A percentile compares a stretch with the other conserved stretches of the same genome.
phyloP scores from a whole-genome alignment of 352 stramenopile genomes.

The Globisporangium paroecandrum region DNA sequence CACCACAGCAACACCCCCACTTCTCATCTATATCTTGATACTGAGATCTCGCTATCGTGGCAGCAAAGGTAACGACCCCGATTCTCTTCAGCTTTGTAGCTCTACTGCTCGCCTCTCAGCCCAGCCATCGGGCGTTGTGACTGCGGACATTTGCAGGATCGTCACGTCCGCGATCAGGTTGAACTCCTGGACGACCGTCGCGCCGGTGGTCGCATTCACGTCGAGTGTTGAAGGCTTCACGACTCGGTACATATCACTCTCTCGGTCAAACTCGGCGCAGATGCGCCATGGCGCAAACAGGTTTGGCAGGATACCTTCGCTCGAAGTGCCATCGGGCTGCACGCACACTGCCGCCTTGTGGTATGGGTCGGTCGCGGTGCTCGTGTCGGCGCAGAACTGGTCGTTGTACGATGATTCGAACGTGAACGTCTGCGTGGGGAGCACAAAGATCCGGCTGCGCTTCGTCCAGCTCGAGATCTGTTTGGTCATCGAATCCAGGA shows the following conservation, averaged over 20 bases:
- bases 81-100: too few species aligned
- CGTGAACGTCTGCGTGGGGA: neutral
- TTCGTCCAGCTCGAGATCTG: constrained; percentile 1
- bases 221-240: neutral
- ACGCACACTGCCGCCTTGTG: constrained; percentile 3
- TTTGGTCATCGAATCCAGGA: neutral
- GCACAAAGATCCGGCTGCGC: neutral
- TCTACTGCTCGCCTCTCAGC: too few species aligned
- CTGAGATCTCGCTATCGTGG: too few species aligned
- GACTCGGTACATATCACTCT: neutral
- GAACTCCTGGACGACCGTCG: neutral
- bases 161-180: constrained; percentile 1
- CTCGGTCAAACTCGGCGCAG: neutral
- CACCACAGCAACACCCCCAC: too few species aligned
- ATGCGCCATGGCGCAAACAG: neutral
- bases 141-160: neutral
- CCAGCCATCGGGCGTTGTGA: too few species aligned
- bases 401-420: neutral
- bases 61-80: too few species aligned
- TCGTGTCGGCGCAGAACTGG: neutral
- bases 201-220: too few species aligned
- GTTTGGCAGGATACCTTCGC: neutral
- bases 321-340: neutral
- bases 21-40: too few species aligned
- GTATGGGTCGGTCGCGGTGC: neutral